Evolutionary conservation across 371 early-diverging fungal species (phyloP).

Genomic region (Mortierella sp.): DNA sequence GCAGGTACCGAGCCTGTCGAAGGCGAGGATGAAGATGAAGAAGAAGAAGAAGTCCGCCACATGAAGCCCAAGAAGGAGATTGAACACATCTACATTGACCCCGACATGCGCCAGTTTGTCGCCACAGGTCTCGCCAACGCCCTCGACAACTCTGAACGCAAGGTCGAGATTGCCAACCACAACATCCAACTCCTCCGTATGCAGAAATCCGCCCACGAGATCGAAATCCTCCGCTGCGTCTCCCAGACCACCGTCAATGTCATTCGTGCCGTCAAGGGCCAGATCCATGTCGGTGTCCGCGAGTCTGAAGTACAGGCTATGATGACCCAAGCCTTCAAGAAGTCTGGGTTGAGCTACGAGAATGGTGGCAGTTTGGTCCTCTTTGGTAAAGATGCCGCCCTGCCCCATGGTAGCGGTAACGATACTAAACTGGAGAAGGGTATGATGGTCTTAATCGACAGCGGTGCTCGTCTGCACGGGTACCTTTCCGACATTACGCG

Average conservation of each 20-base stretch:
- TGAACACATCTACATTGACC: slow-evolving; percentile 60
- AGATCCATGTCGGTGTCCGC: slow-evolving; percentile 61
- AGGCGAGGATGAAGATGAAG: neutral
- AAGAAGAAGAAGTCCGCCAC: neutral
- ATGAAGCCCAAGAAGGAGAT: slow-evolving; percentile 29
- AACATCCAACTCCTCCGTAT: slow-evolving; percentile 62
- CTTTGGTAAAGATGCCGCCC: slow-evolving; percentile 68
- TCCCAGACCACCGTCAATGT: slow-evolving; percentile 66
- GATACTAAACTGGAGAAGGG: slow-evolving; percentile 57
- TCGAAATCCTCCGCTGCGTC: slow-evolving; percentile 68
- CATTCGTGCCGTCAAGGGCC: slow-evolving; percentile 61
- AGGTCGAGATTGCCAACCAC: slow-evolving; percentile 60
- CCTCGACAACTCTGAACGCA: slow-evolving; percentile 22
- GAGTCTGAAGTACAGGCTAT: slow-evolving; percentile 63
- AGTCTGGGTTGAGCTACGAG: slow-evolving; percentile 60
- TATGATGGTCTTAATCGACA: slow-evolving; percentile 69
- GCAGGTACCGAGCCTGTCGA: slow-evolving; percentile 23
- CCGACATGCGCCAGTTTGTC: slow-evolving; percentile 65
- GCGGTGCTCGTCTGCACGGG: slow-evolving; percentile 66
- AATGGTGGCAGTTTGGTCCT: slow-evolving; percentile 65
- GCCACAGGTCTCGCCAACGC: slow-evolving; percentile 58
- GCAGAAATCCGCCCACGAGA: slow-evolving; percentile 66
- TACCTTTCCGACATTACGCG: slow-evolving; percentile 70
- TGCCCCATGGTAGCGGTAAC: slow-evolving; percentile 70
- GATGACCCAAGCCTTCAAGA: slow-evolving; percentile 56